Percentiles rank a stretch among this genome's conserved stretches.
Conservation (phyloP, 2,329 filamentous ascomycete species). For the Fusarium graminum region DNA sequence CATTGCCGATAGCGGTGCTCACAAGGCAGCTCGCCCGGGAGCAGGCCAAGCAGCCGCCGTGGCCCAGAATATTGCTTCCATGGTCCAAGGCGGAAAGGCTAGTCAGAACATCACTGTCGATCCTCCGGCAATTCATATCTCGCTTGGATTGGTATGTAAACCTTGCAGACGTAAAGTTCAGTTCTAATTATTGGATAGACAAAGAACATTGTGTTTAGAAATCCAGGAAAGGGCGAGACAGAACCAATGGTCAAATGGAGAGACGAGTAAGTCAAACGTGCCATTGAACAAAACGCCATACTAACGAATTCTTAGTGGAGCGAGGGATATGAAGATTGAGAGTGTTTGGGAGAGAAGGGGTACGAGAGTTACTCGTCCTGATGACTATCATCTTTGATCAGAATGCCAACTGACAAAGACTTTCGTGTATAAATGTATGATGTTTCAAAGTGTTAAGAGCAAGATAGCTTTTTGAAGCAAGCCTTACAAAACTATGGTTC, state of each 20-base stretch:
- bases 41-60: conserved; percentile 40
- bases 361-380: conserved; percentile 29
- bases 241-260: conserved; percentile 41
- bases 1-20: conserved; percentile 46
- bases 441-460: too few relatives aligned
- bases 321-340: conserved; percentile 42
- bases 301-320: conserved; percentile 18
- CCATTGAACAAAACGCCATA: fast-evolving
- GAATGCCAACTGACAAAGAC: neutral
- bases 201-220: conserved; percentile 48
- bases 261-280: conserved; percentile 37
- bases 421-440: too few relatives aligned
- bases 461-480: too few relatives aligned
- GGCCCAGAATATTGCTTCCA: conserved; percentile 43
- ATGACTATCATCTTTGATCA: conserved; percentile 44
- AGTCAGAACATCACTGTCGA: conserved; percentile 24
- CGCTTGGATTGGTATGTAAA: conserved; percentile 40
- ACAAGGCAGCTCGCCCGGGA: conserved; percentile 45
- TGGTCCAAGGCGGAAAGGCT: conserved; percentile 36
- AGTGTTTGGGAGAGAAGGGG: conserved; percentile 46
- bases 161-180: fast-evolving
- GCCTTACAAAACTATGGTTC: too few relatives aligned
- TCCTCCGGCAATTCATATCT: conserved; percentile 45
- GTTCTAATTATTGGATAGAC: conserved; percentile 21
- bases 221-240: conserved; percentile 37